Evolutionary conservation across 768 basidiomycete genomes (phyloP).

Genomic region (Tremella mesenterica): DNA sequence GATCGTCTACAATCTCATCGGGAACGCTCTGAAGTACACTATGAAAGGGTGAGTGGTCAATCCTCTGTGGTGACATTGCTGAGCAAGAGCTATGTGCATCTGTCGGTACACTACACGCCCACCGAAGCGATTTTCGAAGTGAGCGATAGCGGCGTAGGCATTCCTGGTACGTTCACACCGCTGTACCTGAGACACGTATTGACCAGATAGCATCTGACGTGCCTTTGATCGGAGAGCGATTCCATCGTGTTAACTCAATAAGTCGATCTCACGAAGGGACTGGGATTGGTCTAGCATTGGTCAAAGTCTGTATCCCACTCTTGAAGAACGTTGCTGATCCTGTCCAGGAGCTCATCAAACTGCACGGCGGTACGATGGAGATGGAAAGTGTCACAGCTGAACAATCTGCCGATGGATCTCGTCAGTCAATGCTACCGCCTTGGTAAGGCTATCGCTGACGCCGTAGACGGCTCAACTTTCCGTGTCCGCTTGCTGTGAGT

Average conservation of each 20-base stretch:
- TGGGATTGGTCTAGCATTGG: constrained; percentile 45
- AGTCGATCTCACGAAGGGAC: constrained; percentile 46
- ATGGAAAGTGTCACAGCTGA: constrained; percentile 38
- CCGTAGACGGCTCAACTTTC: constrained; percentile 42
- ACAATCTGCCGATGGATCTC: constrained; percentile 34
- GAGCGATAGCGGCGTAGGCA: constrained; percentile 46
- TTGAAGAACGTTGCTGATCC: background rate
- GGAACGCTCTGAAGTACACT: constrained; percentile 45
- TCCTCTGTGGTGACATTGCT: constrained; percentile 3
- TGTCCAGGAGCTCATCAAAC: constrained; percentile 43
- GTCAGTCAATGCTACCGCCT: constrained; percentile 7
- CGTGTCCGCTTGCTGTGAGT: constrained; percentile 41
- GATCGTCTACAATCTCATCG: constrained; percentile 45
- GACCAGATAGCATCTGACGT: constrained; percentile 29
- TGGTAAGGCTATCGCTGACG: constrained; percentile 2
- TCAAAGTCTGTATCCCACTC: constrained; percentile 30
- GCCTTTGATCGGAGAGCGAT: constrained; percentile 44
- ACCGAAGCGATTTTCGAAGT: constrained; percentile 36
- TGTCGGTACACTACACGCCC: constrained; percentile 27
- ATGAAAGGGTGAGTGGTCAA: constrained; percentile 9
- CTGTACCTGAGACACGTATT: background rate
- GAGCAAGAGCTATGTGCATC: constrained; percentile 36
- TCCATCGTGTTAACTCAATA: constrained; percentile 44
- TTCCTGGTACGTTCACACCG: constrained; percentile 25
- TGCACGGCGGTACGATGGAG: constrained; percentile 43